phyloP scores from a whole-genome alignment of 2,329 filamentous ascomycete species.

The Pseudogymnoascus sp. region DNA sequence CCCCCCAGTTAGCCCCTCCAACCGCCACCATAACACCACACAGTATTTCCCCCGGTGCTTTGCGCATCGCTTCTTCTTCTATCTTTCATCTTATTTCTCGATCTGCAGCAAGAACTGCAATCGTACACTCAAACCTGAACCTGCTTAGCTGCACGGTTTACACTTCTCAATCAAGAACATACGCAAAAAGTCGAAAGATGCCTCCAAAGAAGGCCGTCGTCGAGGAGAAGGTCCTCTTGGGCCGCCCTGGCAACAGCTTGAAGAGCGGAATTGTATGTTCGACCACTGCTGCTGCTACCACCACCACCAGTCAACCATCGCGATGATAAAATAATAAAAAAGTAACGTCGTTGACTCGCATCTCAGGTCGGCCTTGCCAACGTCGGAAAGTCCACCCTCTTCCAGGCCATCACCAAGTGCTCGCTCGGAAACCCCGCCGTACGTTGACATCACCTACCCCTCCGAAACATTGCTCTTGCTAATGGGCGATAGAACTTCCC shows the following conservation, averaged over 20 bases:
- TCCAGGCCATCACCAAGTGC: constrained; percentile 99
- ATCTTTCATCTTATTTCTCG: constrained; percentile 44
- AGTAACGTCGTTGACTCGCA: constrained; percentile 14
- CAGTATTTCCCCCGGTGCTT: constrained; percentile 23
- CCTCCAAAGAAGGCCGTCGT: constrained; percentile 86
- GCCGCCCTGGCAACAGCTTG: constrained; percentile 92
- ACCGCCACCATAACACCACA: constrained; percentile 13
- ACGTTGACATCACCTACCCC: constrained; percentile 34
- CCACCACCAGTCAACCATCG: constrained; percentile 15
- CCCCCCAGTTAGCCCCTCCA: constrained; percentile 18
- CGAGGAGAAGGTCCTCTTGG: constrained; percentile 94
- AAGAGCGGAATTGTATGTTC: constrained; percentile 94
- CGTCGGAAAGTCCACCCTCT: constrained; percentile 98
- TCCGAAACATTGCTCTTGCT: constrained; percentile 23
- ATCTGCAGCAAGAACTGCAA: constrained; percentile 42
- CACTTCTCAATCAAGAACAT: constrained; percentile 43
- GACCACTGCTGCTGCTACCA: constrained; percentile 8
- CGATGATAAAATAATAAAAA: constrained; percentile 13
- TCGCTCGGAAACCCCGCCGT: constrained; percentile 93
- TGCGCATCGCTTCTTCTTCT: constrained; percentile 39
- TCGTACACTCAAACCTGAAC: constrained; percentile 30
- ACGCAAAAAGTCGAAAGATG: constrained; percentile 68
- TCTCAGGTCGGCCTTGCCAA: constrained; percentile 91
- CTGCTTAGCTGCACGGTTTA: constrained; percentile 33
- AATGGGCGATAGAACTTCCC: constrained; percentile 73